phyloP scores from a whole-genome alignment of 352 stramenopile species.

The Pythium folliculosum region DNA sequence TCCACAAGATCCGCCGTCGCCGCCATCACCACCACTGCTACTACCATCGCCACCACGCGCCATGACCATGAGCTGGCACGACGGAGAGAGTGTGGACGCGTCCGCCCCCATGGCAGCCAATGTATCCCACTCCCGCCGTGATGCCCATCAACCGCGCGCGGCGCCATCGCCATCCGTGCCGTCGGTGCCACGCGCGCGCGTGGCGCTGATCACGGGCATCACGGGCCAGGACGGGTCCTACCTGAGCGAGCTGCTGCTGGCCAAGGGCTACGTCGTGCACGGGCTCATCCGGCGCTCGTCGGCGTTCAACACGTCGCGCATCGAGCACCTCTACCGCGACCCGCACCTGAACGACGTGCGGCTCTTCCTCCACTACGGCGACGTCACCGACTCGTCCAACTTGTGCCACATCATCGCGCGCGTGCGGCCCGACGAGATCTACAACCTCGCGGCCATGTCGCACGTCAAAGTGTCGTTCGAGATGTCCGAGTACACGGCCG shows the following conservation, averaged over 20 bases:
- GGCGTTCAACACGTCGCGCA: slow-evolving; percentile 98
- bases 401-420: slow-evolving; percentile 95
- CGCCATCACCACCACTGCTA: too few species aligned
- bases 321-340: slow-evolving; percentile 98
- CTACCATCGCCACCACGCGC: too few species aligned
- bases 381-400: slow-evolving; percentile 98
- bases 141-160: not conserved
- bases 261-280: slow-evolving; percentile 96
- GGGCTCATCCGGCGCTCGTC: slow-evolving; percentile 97
- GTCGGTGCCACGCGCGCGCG: slow-evolving; percentile 10
- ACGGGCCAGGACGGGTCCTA: slow-evolving; percentile 99
- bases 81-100: slow-evolving; percentile 2
- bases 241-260: slow-evolving; percentile 95
- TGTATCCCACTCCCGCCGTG: too few species aligned
- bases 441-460: slow-evolving; percentile 99
- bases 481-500: slow-evolving; percentile 99
- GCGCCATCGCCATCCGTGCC: not conserved
- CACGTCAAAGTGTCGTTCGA: slow-evolving; percentile 99
- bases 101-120: not conserved
- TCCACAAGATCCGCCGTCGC: not conserved
- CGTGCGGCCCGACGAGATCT: slow-evolving; percentile 97
- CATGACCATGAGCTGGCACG: slow-evolving; percentile 25
- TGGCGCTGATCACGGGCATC: slow-evolving; percentile 97
- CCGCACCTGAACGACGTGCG: slow-evolving; percentile 92
- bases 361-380: slow-evolving; percentile 98